Evolutionary conservation across 139 green algal genomes (phyloP).

Genomic region (Tetradesmus obliquus): DNA sequence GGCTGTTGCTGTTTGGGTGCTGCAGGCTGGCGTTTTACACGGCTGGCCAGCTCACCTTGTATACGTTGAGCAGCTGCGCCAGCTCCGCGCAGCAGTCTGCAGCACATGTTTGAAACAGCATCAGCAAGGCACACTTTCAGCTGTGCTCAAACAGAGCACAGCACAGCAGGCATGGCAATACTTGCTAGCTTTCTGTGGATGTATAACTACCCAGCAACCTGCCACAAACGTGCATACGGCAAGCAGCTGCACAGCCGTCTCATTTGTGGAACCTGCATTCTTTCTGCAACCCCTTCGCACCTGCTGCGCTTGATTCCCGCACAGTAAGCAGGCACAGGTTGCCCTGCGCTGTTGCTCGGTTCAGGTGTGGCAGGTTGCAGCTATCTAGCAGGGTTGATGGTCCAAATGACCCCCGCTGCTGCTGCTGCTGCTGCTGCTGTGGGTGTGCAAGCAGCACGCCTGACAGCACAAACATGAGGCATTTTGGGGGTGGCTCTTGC

Average conservation of each 20-base stretch:
- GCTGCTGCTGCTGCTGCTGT: background rate
- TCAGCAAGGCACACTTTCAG: too few species aligned
- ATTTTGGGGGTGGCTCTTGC: conserved; percentile 68
- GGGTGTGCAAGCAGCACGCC: conserved; percentile 17
- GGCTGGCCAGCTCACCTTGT: background rate
- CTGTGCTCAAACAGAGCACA: background rate
- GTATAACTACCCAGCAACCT: too few species aligned
- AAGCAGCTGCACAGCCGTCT: too few species aligned
- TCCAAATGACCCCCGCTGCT: background rate
- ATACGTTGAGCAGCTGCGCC: conserved; percentile 14
- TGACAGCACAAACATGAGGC: conserved; percentile 59
- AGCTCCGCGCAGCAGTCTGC: conserved; percentile 18
- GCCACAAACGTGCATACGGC: too few species aligned
- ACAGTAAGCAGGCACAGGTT: conserved; percentile 60
- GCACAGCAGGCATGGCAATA: background rate
- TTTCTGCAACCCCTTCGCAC: background rate
- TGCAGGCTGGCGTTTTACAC: background rate
- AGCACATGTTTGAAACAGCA: background rate
- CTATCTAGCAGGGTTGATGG: conserved; percentile 27
- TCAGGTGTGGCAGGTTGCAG: conserved; percentile 56
- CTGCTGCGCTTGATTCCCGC: background rate
- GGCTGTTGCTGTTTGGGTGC: background rate
- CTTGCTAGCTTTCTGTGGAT: too few species aligned
- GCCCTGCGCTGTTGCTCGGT: conserved; percentile 56
- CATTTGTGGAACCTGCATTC: too few species aligned